Evolutionary conservation across 2,329 filamentous ascomycete genomes (phyloP), one percentile per base, ranked within the genome.

Genomic region (Coniella vitis): DNA sequence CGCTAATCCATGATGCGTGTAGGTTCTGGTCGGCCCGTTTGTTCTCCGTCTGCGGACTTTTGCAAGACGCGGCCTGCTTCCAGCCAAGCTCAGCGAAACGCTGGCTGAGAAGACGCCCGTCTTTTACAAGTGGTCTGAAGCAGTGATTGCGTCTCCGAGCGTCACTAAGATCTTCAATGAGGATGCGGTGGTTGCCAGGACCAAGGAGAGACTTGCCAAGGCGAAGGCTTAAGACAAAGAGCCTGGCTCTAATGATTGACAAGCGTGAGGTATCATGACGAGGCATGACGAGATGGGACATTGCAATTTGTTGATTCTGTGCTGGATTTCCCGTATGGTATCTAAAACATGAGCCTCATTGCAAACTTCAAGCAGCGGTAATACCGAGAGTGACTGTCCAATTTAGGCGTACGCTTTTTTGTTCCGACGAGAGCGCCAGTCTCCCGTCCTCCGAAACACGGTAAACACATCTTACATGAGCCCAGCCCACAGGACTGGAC

Each of bases 101-200:
- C 65, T 84, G 48, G 67, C 69, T 49, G 64, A 75, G 51, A 70
- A 71, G 48, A 67, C 83, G n/a, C 86, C 86, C 1, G 77, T 75
- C 49, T 88, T 87, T 61, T 74, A 73, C 60, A 79, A 75, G 55
- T 90, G 86, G 86, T 78, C 78, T 0, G 67, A 78, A 51, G 75
- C 73, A 1, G 75, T 84, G 2, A 64, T 74, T 4, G 69, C 70
- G 51, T 76, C 87, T 49, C 77, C 82, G 14, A 89, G 82, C 56
- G 84, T 91, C 14, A 79, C 71, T 0, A 72, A 68, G 41, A 80
- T 84, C 51, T 87, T 72, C 58, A 63, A 86, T 47, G 80, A 80
- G 64, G 64, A 74, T 52, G 54, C 32, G 0, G 63, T 76, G 38
- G 65, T 71, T 2, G 63, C 65, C 53, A 58, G 51, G 29, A 71